These are phyloP conservation scores for Volvox africanus DNA, from an alignment of 139 green algal genomes.

Conservation along the genomic window DNA sequence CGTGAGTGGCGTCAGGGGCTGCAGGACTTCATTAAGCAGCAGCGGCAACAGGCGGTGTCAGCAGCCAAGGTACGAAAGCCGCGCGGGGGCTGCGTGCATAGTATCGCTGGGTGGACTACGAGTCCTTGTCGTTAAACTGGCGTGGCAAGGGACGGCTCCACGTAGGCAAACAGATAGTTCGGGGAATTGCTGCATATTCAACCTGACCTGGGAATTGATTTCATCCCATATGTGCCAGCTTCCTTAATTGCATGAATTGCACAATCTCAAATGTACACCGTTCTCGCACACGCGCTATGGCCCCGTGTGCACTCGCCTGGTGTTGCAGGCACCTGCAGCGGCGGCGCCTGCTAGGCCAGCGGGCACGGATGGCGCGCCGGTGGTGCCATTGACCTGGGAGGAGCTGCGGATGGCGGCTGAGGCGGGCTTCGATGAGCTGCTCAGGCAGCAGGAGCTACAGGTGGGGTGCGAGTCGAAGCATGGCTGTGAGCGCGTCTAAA, in stretches of 20 bases:
- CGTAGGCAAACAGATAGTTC: too few species aligned
- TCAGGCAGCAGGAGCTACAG: slow-evolving; percentile 59
- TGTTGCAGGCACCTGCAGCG: background rate
- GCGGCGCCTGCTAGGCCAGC: background rate
- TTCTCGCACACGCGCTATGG: too few species aligned
- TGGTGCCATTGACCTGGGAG: slow-evolving; percentile 65
- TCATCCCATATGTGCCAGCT: too few species aligned
- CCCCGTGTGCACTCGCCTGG: too few species aligned
- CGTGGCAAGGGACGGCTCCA: too few species aligned
- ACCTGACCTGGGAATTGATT: too few species aligned
- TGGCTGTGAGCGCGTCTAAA: too few species aligned
- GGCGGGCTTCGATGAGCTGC: slow-evolving; percentile 73
- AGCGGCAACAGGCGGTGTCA: slow-evolving; percentile 41
- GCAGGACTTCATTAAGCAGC: slow-evolving; percentile 62
- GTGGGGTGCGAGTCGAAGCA: background rate
- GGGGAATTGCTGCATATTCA: too few species aligned
- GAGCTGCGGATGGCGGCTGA: slow-evolving; percentile 71
- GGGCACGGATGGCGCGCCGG: background rate
- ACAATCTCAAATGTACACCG: too few species aligned
- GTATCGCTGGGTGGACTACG: too few species aligned
- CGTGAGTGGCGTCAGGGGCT: slow-evolving; percentile 64
- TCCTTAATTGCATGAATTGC: too few species aligned
- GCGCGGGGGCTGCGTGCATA: background rate
- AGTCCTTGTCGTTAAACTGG: too few species aligned
- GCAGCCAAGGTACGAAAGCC: background rate